Evolutionary conservation across 169 alveolate genomes (phyloP).

Genomic region (Cryptosporidium baileyi): DNA sequence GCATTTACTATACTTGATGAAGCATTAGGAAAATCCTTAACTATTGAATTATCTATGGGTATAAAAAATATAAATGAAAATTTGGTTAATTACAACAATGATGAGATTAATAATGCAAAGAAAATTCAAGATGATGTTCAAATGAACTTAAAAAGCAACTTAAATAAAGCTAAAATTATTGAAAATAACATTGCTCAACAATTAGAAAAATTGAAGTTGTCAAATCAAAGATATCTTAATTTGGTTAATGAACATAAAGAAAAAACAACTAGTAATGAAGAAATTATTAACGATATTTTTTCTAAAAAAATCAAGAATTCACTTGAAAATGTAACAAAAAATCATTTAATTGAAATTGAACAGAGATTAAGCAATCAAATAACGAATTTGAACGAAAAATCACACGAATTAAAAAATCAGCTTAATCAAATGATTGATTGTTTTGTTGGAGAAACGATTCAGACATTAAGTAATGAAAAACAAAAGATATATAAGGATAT

Average conservation of each 20-base stretch:
- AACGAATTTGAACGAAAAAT: not conserved
- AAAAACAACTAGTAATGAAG: not conserved
- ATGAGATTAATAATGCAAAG: not conserved
- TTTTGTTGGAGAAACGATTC: slow-evolving; percentile 27
- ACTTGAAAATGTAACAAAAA: not conserved
- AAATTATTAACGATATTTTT: not conserved
- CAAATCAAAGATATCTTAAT: slow-evolving; percentile 9
- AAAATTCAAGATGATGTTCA: slow-evolving; percentile 4
- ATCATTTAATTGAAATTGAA: slow-evolving; percentile 9
- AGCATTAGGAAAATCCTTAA: slow-evolving; percentile 23
- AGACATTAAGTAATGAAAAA: not conserved
- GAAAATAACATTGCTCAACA: not conserved
- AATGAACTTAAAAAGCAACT: not conserved
- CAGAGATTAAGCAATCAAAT: not conserved
- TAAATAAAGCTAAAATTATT: not conserved
- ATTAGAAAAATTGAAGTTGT: slow-evolving; percentile 4
- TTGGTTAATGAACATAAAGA: slow-evolving; percentile 3
- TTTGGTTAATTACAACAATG: not conserved
- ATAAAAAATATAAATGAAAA: slow-evolving; percentile 18
- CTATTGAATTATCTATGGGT: slow-evolving; percentile 7
- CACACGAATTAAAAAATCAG: slow-evolving; percentile 14
- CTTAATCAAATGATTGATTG: slow-evolving; percentile 16
- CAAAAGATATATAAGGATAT: slow-evolving; percentile 5
- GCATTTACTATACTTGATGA: slow-evolving; percentile 9
- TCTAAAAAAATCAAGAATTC: not conserved